Percentiles rank a stretch among this genome's conserved stretches.
Evolutionary conservation across 2,329 filamentous ascomycete species (phyloP).

Genomic region (Triangularia setosa): DNA sequence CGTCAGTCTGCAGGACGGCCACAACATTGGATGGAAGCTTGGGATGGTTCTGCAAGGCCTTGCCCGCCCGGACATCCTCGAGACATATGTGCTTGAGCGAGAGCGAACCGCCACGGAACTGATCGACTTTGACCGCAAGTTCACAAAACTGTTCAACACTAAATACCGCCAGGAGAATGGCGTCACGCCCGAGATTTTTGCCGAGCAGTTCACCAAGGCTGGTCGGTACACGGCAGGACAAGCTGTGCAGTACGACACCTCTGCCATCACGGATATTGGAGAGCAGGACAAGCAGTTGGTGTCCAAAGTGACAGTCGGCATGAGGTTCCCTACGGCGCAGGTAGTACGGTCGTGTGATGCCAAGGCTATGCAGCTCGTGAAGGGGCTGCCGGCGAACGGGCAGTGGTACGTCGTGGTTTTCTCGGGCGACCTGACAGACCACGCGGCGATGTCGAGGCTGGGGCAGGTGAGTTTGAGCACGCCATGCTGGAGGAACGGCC

Average conservation of each 20-base stretch:
- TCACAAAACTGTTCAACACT: slow-evolving; percentile 50
- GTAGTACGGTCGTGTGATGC: slow-evolving; percentile 59
- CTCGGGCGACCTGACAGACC: slow-evolving; percentile 44
- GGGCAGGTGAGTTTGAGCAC: slow-evolving; percentile 24
- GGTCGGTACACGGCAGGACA: slow-evolving; percentile 59
- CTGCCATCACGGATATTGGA: slow-evolving; percentile 37
- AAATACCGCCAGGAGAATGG: slow-evolving; percentile 35
- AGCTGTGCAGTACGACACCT: slow-evolving; percentile 51
- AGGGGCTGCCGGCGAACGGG: slow-evolving; percentile 45
- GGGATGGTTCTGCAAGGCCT: slow-evolving; percentile 44
- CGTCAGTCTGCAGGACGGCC: slow-evolving; percentile 58
- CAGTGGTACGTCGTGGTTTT: slow-evolving; percentile 50
- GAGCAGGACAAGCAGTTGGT: slow-evolving; percentile 17
- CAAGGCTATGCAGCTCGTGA: slow-evolving; percentile 49
- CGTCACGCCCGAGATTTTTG: slow-evolving; percentile 47
- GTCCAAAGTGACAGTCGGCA: slow-evolving; percentile 39
- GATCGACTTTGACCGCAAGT: slow-evolving; percentile 57
- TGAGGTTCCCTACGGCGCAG: slow-evolving; percentile 54
- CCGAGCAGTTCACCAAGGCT: slow-evolving; percentile 53
- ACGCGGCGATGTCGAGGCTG: slow-evolving; percentile 30
- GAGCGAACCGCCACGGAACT: slow-evolving; percentile 52
- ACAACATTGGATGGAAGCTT: slow-evolving; percentile 60
- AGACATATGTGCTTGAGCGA: slow-evolving; percentile 52
- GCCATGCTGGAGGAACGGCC: not conserved
- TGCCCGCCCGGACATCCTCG: slow-evolving; percentile 40